Conservation (phyloP, 176 grass and related monocot species). For the Raddia distichophylla region DNA sequence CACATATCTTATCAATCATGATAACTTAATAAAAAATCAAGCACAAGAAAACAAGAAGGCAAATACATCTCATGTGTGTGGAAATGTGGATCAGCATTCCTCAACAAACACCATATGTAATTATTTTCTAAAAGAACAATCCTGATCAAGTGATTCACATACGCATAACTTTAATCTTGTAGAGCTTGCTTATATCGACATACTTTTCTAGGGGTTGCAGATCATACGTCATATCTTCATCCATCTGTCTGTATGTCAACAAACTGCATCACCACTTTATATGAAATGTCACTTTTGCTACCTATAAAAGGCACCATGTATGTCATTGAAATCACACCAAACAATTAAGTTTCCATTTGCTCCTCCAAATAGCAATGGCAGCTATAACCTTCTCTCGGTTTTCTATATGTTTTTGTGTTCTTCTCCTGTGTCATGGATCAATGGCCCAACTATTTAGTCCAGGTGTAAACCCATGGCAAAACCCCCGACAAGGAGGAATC, state of each 20-base stretch:
- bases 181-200: neutral
- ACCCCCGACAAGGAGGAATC: no score
- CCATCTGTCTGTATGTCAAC: neutral
- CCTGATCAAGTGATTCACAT: neutral
- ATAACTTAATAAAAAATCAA: neutral
- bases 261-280: neutral
- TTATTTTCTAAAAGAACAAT: neutral
- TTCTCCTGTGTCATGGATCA: no score
- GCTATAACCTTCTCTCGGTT: neutral
- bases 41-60: neutral
- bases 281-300: neutral
- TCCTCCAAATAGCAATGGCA: slow-evolving; percentile 23
- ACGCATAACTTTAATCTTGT: neutral
- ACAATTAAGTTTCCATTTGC: neutral
- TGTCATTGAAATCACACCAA: neutral
- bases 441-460: no score
- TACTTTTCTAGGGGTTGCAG: neutral
- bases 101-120: neutral
- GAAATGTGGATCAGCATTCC: neutral
- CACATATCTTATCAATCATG: neutral
- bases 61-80: neutral
- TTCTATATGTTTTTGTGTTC: slow-evolving; percentile 3
- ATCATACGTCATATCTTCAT: no score
- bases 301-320: slow-evolving; percentile 8
- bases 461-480: no score